phyloP scores from a whole-genome alignment of 1,139 yeast genomes.

The Ogataea hybrid region DNA sequence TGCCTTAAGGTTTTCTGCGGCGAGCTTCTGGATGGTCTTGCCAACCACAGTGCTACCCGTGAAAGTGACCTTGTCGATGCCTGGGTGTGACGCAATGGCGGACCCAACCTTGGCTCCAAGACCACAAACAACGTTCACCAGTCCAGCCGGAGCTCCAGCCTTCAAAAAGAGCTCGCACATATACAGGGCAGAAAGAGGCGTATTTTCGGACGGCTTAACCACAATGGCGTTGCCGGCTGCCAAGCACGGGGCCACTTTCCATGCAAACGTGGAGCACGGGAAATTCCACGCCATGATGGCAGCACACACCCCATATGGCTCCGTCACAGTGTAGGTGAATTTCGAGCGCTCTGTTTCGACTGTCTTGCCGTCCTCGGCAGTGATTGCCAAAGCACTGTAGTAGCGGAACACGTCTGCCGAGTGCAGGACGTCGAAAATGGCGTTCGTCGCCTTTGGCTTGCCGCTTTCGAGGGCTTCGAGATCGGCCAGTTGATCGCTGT shows the following conservation, averaged over 20 bases:
- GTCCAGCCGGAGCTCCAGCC: conserved; percentile 61
- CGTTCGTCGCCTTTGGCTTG: conserved; percentile 46
- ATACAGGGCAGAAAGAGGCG: conserved; percentile 53
- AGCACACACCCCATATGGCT: conserved; percentile 61
- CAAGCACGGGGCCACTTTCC: conserved; percentile 62
- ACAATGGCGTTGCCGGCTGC: conserved; percentile 61
- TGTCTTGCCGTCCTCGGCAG: conserved; percentile 45
- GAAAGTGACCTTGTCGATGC: conserved; percentile 52
- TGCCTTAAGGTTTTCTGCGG: conserved; percentile 49
- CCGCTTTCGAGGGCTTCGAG: conserved; percentile 68
- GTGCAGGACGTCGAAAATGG: conserved; percentile 47
- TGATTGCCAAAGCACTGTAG: conserved; percentile 59
- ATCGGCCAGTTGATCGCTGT: conserved; percentile 49
- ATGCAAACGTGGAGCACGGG: conserved; percentile 57
- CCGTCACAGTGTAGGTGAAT: conserved; percentile 54
- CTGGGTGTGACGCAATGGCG: conserved; percentile 48
- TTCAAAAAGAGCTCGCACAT: conserved; percentile 45
- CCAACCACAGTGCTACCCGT: conserved; percentile 63
- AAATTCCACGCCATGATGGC: conserved; percentile 65
- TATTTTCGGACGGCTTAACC: conserved; percentile 55
- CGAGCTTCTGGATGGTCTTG: conserved; percentile 50
- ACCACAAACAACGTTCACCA: conserved; percentile 53
- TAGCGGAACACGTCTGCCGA: conserved; percentile 49
- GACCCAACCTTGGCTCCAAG: conserved; percentile 51
- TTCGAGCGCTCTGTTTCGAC: conserved; percentile 52